Conservation (phyloP, 1,284 basidiomycete genomes). For the Entoloma clypeatum region DNA sequence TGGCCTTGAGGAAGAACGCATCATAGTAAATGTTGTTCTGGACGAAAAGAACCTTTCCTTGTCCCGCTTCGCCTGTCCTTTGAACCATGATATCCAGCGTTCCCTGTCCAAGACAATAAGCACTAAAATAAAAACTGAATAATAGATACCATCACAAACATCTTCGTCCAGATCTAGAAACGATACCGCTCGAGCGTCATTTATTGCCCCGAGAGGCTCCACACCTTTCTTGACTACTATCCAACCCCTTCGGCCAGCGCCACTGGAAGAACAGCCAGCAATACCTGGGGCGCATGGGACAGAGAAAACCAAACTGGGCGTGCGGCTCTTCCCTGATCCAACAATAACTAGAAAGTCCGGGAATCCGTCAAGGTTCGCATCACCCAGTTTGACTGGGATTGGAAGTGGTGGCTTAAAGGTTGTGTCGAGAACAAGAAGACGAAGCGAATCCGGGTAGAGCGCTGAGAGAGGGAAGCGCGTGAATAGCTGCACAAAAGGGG, state of each 20-base stretch:
- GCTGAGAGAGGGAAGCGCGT: conserved; percentile 63
- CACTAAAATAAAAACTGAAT: background rate
- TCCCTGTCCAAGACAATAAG: conserved; percentile 50
- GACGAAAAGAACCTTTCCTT: conserved; percentile 74
- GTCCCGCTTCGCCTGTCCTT: conserved; percentile 64
- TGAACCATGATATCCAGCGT: conserved; percentile 92
- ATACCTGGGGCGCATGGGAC: conserved; percentile 61
- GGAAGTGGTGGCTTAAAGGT: conserved; percentile 65
- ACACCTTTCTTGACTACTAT: conserved; percentile 56
- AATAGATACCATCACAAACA: conserved; percentile 45
- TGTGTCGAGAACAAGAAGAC: conserved; percentile 69
- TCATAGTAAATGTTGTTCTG: conserved; percentile 99
- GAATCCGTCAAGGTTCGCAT: conserved; percentile 93
- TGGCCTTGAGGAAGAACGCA: conserved; percentile 97
- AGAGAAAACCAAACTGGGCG: conserved; percentile 70
- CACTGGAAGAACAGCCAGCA: conserved; percentile 48
- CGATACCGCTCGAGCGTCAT: conserved; percentile 76
- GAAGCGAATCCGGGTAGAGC: conserved; percentile 49
- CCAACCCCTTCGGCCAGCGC: conserved; percentile 60
- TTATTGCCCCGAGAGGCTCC: conserved; percentile 61
- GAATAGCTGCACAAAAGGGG: conserved; percentile 47
- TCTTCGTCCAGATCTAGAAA: conserved; percentile 97
- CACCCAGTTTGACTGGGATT: conserved; percentile 79
- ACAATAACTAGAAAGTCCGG: conserved; percentile 81
- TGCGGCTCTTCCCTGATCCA: conserved; percentile 44